Base-by-base conservation (phyloP, 371 early-diverging fungal species). In the Apophysomyces variabilis region DNA sequence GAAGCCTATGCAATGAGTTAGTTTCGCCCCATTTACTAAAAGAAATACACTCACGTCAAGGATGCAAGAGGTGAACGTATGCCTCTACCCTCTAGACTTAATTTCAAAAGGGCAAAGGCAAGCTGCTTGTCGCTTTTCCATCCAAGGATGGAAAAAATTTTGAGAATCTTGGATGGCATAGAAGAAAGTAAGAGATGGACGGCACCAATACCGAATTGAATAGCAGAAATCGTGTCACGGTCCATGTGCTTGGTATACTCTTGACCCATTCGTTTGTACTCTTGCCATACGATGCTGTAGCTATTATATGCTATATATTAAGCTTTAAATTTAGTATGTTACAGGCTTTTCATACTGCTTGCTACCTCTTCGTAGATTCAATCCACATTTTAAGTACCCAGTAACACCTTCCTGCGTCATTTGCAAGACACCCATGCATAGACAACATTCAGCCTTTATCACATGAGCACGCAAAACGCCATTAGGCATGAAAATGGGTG, bases 321-420 rank as follows among this genome's bases (percentile, higher is more conserved):
- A n/a, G 32, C 18, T 18, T 26, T 61, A 54, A 21, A 9, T 50
- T 21, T 6, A 4, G 5, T 21, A 21, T 11, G 21, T 50, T 16
- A 21, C 12, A 13, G 21, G 26, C 11, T 38, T 12, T 47, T 21
- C 7, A 14, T 59, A 45, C 16, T 11, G 38, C 16, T 41, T 80
- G 32, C 32, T 26, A 89, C 89, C 89, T 85, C 84, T 74, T 63
- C 87, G 77, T 37, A 89, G 62, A 66, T 87, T 85, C 11, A 89
- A 60, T 1, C 86, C 89, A 54, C 86, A 85, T 70, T 84, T 85
- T 14, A 87, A 66, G 61, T 87, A 89, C 11, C 82, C 77, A 21
- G 83, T 67, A 5, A 86, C 72, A 50, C 78, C 85, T 64, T 87
- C 87, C 65, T 87, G 88, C n/a, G 83, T 74, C 62, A 89, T 72